phyloP scores from a whole-genome alignment of 2,329 filamentous ascomycete genomes.

The Sporothrix variecibatus region DNA sequence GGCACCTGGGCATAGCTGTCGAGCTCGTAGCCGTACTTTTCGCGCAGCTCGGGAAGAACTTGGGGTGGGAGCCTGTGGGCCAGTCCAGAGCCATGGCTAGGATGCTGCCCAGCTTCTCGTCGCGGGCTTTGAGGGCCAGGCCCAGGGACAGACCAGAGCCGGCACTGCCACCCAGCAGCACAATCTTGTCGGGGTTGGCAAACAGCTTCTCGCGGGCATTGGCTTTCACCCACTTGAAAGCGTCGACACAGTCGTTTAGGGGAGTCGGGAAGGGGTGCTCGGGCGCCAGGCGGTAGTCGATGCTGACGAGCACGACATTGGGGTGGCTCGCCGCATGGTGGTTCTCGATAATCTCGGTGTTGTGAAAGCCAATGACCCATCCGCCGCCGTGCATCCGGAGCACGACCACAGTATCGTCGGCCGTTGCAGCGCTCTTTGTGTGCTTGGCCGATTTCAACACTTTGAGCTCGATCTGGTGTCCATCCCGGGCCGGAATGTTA shows the following conservation, averaged over 20 bases:
- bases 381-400: slow-evolving; percentile 44
- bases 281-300: slow-evolving; percentile 47
- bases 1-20: slow-evolving; percentile 41
- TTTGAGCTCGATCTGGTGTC: slow-evolving; percentile 41
- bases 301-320: slow-evolving; percentile 42
- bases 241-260: slow-evolving; percentile 54
- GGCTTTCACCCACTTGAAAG: slow-evolving; percentile 47
- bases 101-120: slow-evolving; percentile 39
- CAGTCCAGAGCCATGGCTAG: slow-evolving; percentile 41
- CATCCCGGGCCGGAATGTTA: slow-evolving; percentile 39
- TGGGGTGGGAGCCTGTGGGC: slow-evolving; percentile 42
- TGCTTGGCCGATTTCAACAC: slow-evolving; percentile 33
- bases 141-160: slow-evolving; percentile 45
- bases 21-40: slow-evolving; percentile 39
- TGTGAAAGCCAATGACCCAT: slow-evolving; percentile 40
- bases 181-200: slow-evolving; percentile 42
- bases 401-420: slow-evolving; percentile 24
- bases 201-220: slow-evolving; percentile 46
- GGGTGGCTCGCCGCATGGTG: slow-evolving; percentile 38
- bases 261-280: slow-evolving; percentile 53
- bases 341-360: slow-evolving; percentile 42
- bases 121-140: slow-evolving; percentile 38
- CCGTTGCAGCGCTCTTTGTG: not conserved
- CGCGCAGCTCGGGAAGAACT: slow-evolving; percentile 35
- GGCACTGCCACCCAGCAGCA: slow-evolving; percentile 52